Conservation (phyloP, 2,329 filamentous ascomycete species). For the Colletotrichum viniferum region DNA sequence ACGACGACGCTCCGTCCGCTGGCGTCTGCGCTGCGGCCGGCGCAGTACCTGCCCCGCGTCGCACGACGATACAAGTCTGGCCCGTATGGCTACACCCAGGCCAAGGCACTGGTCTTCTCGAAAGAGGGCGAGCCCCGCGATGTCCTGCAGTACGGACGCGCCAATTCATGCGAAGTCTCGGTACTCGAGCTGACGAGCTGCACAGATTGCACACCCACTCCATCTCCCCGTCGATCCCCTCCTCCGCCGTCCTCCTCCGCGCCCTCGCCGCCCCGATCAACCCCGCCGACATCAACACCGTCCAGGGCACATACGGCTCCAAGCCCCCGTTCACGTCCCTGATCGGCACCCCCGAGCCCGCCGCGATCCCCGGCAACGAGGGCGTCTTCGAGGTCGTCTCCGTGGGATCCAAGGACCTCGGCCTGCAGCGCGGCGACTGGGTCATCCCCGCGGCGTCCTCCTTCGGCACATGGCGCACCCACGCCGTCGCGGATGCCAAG, state of each 20-base stretch:
- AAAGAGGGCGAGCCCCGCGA: conserved; percentile 77
- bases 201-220: conserved; percentile 71
- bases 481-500: conserved; percentile 68
- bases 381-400: conserved; percentile 89
- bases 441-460: conserved; percentile 84
- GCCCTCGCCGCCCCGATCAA: conserved; percentile 93
- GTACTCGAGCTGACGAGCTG: background rate
- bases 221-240: conserved; percentile 75
- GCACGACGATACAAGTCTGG: conserved; percentile 56
- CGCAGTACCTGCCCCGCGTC: conserved; percentile 22
- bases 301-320: conserved; percentile 93
- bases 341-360: conserved; percentile 77
- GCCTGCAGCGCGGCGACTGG: conserved; percentile 82
- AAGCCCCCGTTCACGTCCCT: conserved; percentile 78
- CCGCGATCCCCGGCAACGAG: conserved; percentile 87
- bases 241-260: conserved; percentile 73
- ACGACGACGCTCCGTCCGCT: conserved; percentile 15
- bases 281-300: conserved; percentile 96
- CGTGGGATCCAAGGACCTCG: conserved; percentile 59
- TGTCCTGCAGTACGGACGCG: conserved; percentile 60
- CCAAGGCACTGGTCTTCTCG: conserved; percentile 79
- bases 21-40: conserved; percentile 10
- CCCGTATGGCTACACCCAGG: conserved; percentile 82
- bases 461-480: conserved; percentile 94
- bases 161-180: background rate